These are phyloP conservation scores for Cytospora piceicola DNA, from an alignment of 2,329 filamentous ascomycete genomes.

Conservation along the genomic window DNA sequence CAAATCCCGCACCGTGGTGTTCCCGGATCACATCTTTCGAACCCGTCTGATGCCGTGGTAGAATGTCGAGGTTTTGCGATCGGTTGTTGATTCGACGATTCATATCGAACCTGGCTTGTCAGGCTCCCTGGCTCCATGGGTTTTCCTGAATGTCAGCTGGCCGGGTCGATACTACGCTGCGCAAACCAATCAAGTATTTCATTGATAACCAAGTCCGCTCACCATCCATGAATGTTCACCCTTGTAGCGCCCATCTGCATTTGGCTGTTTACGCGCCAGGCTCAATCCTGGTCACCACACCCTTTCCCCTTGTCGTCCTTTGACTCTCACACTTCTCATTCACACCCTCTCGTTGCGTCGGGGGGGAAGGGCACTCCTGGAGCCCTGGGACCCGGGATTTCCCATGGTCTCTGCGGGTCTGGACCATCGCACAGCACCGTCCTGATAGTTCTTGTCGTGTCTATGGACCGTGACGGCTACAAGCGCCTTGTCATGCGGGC, in stretches of 20 bases:
- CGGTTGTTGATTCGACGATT: conserved; percentile 24
- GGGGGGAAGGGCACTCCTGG: background rate
- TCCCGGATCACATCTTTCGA: conserved; percentile 23
- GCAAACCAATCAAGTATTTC: conserved; percentile 26
- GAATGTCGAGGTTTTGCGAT: conserved; percentile 21
- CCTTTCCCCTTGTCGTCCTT: conserved; percentile 24
- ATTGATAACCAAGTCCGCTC: conserved; percentile 19
- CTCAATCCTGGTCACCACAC: conserved; percentile 27
- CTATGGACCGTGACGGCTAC: background rate
- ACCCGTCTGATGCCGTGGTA: conserved; percentile 20
- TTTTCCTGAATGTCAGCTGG: conserved; percentile 25
- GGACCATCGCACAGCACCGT: conserved; percentile 20
- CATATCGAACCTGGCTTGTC: conserved; percentile 19
- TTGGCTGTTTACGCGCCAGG: conserved; percentile 28
- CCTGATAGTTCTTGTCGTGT: conserved; percentile 8
- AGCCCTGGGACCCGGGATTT: conserved; percentile 5
- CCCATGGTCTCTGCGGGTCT: conserved; percentile 21
- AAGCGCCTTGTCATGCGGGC: conserved; percentile 9
- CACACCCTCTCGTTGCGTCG: conserved; percentile 27
- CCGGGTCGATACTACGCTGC: conserved; percentile 27
- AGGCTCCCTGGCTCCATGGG: conserved; percentile 14
- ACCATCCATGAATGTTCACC: background rate
- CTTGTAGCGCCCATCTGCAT: conserved; percentile 18
- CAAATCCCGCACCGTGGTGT: conserved; percentile 26
- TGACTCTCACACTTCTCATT: conserved; percentile 27